Percentiles rank a stretch among this genome's conserved stretches.
phyloP scores from a whole-genome alignment of 768 basidiomycete genomes.

The Clitopilus hobsonii region DNA sequence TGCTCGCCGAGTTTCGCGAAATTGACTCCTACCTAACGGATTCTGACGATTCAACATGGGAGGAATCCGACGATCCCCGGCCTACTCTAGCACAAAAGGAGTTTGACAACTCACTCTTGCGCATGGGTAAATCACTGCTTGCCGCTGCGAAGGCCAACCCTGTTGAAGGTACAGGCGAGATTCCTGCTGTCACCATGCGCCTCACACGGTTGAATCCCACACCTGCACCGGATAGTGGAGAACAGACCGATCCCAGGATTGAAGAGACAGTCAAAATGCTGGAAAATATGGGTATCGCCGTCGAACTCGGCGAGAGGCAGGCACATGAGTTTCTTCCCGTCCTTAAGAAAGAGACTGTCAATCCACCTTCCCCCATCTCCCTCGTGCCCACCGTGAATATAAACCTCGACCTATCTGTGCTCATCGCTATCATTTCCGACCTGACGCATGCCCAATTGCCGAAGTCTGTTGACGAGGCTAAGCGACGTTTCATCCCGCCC shows the following conservation, averaged over 20 bases:
- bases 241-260: slow-evolving; percentile 50
- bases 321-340: slow-evolving; percentile 16
- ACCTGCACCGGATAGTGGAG: slow-evolving; percentile 18
- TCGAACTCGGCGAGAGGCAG: slow-evolving; percentile 59
- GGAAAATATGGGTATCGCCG: slow-evolving; percentile 56
- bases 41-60: slow-evolving; percentile 45
- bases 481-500: slow-evolving; percentile 59
- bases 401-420: slow-evolving; percentile 79
- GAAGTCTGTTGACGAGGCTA: slow-evolving; percentile 46
- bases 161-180: slow-evolving; percentile 28
- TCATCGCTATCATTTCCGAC: slow-evolving; percentile 82
- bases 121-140: slow-evolving; percentile 65
- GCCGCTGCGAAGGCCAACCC: slow-evolving; percentile 59
- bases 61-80: slow-evolving; percentile 43
- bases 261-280: slow-evolving; percentile 52
- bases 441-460: slow-evolving; percentile 74
- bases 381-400: slow-evolving; percentile 53
- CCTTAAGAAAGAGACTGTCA: slow-evolving; percentile 3
- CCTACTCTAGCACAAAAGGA: slow-evolving; percentile 43
- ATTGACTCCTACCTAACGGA: slow-evolving; percentile 77
- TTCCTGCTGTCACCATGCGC: slow-evolving; percentile 53
- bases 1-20: slow-evolving; percentile 79
- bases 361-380: slow-evolving; percentile 7
- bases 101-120: slow-evolving; percentile 71
- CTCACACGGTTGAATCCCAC: slow-evolving; percentile 64